A percentile compares a stretch with the other conserved stretches of the same genome.
Evolutionary conservation across 176 grass and related monocot species (phyloP).

Genomic region (Pontederia crassipes): DNA sequence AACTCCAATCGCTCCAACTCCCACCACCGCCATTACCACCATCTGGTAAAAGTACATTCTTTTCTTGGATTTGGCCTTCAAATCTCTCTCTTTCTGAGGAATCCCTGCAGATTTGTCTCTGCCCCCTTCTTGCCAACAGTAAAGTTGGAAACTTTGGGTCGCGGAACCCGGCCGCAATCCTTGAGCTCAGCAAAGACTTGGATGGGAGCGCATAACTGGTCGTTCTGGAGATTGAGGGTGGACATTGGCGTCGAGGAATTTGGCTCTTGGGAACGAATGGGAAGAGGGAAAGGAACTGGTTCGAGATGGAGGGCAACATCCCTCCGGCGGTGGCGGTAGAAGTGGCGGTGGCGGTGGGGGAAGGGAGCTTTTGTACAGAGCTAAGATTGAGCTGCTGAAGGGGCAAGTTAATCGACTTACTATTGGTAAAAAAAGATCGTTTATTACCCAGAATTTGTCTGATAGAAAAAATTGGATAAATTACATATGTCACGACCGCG

Average conservation of each 20-base stretch:
- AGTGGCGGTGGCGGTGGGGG: no score
- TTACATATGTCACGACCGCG: no score
- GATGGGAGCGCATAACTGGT: not conserved
- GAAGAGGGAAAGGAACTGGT: constrained; percentile 15
- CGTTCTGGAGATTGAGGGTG: not conserved
- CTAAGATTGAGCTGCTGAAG: no score
- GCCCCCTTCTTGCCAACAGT: not conserved
- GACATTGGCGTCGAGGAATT: constrained; percentile 4
- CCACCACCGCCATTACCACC: constrained; percentile 7
- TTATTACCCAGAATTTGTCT: no score
- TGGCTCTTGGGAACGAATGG: not conserved
- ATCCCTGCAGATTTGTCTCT: constrained; percentile 8
- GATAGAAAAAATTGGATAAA: no score
- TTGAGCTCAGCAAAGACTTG: not conserved
- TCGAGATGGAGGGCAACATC: constrained; percentile 2
- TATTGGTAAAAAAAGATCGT: no score
- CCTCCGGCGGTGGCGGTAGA: no score
- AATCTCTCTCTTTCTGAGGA: constrained; percentile 20
- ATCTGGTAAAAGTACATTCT: constrained; percentile 6
- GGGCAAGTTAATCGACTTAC: no score
- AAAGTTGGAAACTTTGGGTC: not conserved
- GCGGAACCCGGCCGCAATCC: not conserved
- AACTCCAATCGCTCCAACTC: constrained; percentile 40
- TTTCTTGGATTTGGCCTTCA: constrained; percentile 15
- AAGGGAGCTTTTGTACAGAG: no score